Evolutionary conservation across 768 basidiomycete genomes (phyloP).

Genomic region (Tricholoma flavovirens): DNA sequence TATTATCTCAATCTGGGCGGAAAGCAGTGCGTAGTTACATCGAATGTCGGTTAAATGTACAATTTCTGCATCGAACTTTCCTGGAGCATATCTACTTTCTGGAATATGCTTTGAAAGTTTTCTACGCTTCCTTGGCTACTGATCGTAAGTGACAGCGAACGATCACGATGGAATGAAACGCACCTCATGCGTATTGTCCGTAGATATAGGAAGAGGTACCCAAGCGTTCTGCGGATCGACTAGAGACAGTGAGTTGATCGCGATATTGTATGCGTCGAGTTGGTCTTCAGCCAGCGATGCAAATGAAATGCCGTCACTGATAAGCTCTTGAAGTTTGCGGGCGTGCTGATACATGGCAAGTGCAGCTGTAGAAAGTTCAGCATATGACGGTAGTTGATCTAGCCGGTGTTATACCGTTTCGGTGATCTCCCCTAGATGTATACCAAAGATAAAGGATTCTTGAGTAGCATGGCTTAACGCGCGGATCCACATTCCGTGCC

Average conservation of each 20-base stretch:
- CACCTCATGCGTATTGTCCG: slow-evolving; percentile 43
- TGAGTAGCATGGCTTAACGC: slow-evolving; percentile 78
- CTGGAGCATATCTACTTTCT: slow-evolving; percentile 57
- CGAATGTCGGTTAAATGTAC: slow-evolving; percentile 76
- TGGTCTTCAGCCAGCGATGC: slow-evolving; percentile 56
- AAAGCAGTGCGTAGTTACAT: slow-evolving; percentile 69
- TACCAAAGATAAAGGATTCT: slow-evolving; percentile 95
- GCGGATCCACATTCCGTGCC: slow-evolving; percentile 88
- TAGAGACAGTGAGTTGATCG: slow-evolving; percentile 84
- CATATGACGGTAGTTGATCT: slow-evolving; percentile 7
- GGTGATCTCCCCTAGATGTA: slow-evolving; percentile 79
- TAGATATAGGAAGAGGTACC: slow-evolving; percentile 61
- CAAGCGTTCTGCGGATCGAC: slow-evolving; percentile 79
- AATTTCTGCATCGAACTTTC: slow-evolving; percentile 68
- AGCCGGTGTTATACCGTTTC: slow-evolving; percentile 62
- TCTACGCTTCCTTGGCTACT: slow-evolving; percentile 63
- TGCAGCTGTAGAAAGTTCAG: slow-evolving; percentile 52
- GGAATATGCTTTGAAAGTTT: slow-evolving; percentile 74
- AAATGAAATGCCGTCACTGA: slow-evolving; percentile 33
- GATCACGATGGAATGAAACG: slow-evolving; percentile 24
- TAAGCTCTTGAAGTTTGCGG: slow-evolving; percentile 63
- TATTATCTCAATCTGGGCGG: slow-evolving; percentile 72
- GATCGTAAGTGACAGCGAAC: slow-evolving; percentile 8
- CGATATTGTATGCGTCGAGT: slow-evolving; percentile 75
- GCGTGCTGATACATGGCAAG: slow-evolving; percentile 92